Evolutionary conservation across 352 stramenopile genomes (phyloP), one percentile per base, ranked within the genome.

Genomic region (Phytophthora tubulina): DNA sequence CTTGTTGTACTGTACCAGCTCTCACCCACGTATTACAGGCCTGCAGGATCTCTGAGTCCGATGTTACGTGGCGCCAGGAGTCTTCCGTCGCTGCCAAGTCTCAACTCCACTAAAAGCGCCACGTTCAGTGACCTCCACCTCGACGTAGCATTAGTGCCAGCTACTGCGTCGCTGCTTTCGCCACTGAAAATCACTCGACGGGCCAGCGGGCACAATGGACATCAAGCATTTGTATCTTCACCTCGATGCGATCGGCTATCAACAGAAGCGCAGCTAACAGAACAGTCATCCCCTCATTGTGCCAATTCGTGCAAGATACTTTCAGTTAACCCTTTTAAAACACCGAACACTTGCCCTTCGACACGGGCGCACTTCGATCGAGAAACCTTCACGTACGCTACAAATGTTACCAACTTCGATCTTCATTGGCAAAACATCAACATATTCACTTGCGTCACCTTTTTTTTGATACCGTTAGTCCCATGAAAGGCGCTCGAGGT

Each of bases 41-140:
- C 41, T 59, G 15, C 46, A 38, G 45, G 41, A 32, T 11, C 35
- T 48, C 33, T 48, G 13, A 70, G 58, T 57, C 48, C 36, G 5
- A 32, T 36, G 2, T 33, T 85, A 7, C 67, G 69, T 61, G 72
- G 54, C 2, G 60, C 44, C 4, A 80, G 72, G 49, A 90, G 73
- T 45, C 53, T 91, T 6, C 79, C 76, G 2, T 74, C 74, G 13
- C 52, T 88, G 6, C 21, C 46, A 35, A 53, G 41, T 10, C 39
- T 66, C 17, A 45, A 66, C 44, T 61, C 61, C n/a, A 66, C 27
- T n/a, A 81, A 80, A 70, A 67, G n/a, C n/a, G 50, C 45, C 35
- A 65, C 44, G 35, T 51, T 66, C 17, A 27, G 46, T 55, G 56
- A 46, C 8, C 33, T 49, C n/a, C 31, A 49, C 35, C 35, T 67